These are phyloP conservation scores for Ustanciosporium gigantosporum DNA, from an alignment of 1,284 basidiomycete species.

Conservation along the genomic window DNA sequence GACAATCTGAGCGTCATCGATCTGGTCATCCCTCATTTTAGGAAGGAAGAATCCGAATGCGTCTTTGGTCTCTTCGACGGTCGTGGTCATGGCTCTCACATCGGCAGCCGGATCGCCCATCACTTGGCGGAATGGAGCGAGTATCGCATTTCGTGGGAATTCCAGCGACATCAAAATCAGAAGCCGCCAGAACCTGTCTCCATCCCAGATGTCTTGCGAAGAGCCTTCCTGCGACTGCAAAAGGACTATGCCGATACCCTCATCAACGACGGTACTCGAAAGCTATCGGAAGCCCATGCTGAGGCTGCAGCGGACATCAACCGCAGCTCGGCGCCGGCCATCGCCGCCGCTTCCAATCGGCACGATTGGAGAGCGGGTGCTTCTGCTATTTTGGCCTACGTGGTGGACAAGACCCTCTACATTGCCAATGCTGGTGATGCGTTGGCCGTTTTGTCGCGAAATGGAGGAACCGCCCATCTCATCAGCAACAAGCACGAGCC, in stretches of 20 bases:
- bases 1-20: conserved; percentile 80
- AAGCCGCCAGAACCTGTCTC: conserved; percentile 21
- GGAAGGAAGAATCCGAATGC: conserved; percentile 77
- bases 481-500: conserved; percentile 87
- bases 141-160: conserved; percentile 47
- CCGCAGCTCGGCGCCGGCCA: conserved; percentile 35
- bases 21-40: conserved; percentile 86
- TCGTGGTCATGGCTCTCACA: conserved; percentile 64
- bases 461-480: conserved; percentile 74
- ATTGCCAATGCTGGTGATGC: conserved; percentile 89
- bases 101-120: conserved; percentile 68
- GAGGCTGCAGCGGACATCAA: conserved; percentile 22
- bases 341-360: conserved; percentile 41
- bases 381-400: conserved; percentile 83
- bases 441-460: conserved; percentile 81
- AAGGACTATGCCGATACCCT: conserved; percentile 56
- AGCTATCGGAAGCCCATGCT: conserved; percentile 38
- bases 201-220: conserved; percentile 49
- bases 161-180: conserved; percentile 33
- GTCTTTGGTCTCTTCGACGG: conserved; percentile 90
- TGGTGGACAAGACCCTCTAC: conserved; percentile 78
- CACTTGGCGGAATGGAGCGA: conserved; percentile 50
- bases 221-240: conserved; percentile 55
- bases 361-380: conserved; percentile 64
- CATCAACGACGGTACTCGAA: conserved; percentile 47